Evolutionary conservation across 306 rosid genomes (phyloP), one percentile per base, ranked within the genome.

Genomic region (Inga leiocalycina): DNA sequence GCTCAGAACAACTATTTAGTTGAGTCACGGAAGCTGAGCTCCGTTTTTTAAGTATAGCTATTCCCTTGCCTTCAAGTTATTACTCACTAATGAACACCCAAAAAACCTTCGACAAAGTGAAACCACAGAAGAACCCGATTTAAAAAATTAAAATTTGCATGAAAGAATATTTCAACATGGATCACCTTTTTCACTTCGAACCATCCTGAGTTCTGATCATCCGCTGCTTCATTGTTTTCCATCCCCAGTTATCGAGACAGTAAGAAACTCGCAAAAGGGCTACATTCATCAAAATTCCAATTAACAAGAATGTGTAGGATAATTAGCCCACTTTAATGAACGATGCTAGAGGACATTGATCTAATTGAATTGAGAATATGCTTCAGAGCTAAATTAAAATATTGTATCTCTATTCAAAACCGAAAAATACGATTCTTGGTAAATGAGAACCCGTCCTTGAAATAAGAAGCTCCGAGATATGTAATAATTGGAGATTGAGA

Each of bases 151-250:
- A 82, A 79, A 74, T 17, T 48, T 54, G 45, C 75, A 70, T 11
- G 65, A 41, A 20, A 44, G 66, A 82, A 56, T 56, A 68, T 71
- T 41, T 45, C 44, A 77, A 77, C 62, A 81, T 46, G 64, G 49
- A 15, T 54, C 43, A 93, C 99, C 99, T 93, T 95, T 89, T 93
- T 95, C 84, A 92, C 99, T 93, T 95, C 89, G 85, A 92, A 89
- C 99, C 99, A 93, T 91, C 99, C 99, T 20, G 99, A 83, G 84
- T 91, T 91, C 86, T 92, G 97, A 92, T 93, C 99, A 89, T 93
- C 99, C 52, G 35, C 88, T 27, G 78, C 77, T 80, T 84, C 94
- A 88, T 78, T 73, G 72, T 87, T 90, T 86, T 90, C 94, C 99
- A 95, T 93, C 81, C 86, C 80, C 87, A 83, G 71, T 34, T 81